A percentile compares a stretch with the other conserved stretches of the same genome.
Evolutionary conservation across 1,284 basidiomycete species (phyloP).

Genomic region (Apiotrichum mycotoxinovorans): DNA sequence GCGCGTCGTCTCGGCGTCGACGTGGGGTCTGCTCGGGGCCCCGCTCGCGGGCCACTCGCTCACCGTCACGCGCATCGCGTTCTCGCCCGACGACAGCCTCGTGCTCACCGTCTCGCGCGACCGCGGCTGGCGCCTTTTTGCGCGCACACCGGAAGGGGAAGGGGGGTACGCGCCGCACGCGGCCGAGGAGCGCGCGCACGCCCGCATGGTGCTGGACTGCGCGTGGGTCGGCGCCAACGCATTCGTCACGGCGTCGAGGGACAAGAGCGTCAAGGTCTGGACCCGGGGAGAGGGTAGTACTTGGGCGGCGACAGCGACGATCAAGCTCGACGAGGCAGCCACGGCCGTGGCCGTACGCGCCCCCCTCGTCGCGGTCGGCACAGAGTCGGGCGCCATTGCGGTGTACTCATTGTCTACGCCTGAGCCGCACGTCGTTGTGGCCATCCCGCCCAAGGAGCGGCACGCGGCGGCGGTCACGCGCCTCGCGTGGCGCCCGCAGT

Average conservation of each 20-base stretch:
- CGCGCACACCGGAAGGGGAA: constrained; percentile 28
- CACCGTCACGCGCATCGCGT: constrained; percentile 84
- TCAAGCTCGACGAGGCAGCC: constrained; percentile 46
- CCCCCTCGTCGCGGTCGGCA: constrained; percentile 47
- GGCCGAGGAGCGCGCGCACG: constrained; percentile 74
- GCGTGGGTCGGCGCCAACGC: constrained; percentile 70
- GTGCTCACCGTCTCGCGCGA: constrained; percentile 86
- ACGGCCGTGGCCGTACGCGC: constrained; percentile 45
- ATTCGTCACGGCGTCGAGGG: constrained; percentile 91
- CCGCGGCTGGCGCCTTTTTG: constrained; percentile 85
- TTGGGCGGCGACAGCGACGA: constrained; percentile 16
- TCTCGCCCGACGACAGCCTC: constrained; percentile 74
- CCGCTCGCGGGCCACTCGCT: constrained; percentile 66
- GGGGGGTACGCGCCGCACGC: constrained; percentile 59
- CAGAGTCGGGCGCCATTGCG: constrained; percentile 46
- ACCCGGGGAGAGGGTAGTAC: neutral
- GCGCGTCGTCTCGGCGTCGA: constrained; percentile 70
- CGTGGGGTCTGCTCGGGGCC: constrained; percentile 62
- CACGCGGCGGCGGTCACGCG: constrained; percentile 49
- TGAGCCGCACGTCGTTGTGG: constrained; percentile 7
- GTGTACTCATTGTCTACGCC: constrained; percentile 27
- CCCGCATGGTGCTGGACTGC: constrained; percentile 93
- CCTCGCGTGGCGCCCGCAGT: constrained; percentile 45
- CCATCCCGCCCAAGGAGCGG: constrained; percentile 24
- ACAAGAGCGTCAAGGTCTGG: constrained; percentile 71